These are phyloP conservation scores for Neonothopanus nambi DNA, from an alignment of 1,284 basidiomycete genomes.

Conservation along the genomic window DNA sequence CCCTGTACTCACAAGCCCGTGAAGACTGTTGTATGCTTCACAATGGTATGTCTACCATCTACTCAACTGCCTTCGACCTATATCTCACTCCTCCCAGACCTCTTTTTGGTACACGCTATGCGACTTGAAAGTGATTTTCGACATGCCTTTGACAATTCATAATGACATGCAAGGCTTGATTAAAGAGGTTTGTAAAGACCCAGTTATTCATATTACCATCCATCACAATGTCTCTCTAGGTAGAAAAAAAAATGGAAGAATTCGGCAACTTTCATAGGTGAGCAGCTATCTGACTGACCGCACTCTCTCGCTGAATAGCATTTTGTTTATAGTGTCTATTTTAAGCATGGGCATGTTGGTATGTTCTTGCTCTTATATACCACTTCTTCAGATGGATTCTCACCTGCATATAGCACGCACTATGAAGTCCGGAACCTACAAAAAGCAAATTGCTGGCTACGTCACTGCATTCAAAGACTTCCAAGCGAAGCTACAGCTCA, in stretches of 20 bases:
- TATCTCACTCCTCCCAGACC: conserved; percentile 10
- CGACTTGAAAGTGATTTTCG: conserved; percentile 21
- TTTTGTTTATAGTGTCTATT: conserved; percentile 23
- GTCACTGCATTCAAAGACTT: conserved; percentile 20
- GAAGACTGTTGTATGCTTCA: conserved; percentile 5
- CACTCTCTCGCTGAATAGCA: background rate
- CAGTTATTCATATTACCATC: background rate
- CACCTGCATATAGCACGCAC: conserved; percentile 19
- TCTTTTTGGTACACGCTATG: conserved; percentile 24
- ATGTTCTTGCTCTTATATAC: background rate
- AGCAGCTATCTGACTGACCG: conserved; percentile 1
- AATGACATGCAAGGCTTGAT: conserved; percentile 16
- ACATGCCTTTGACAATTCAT: conserved; percentile 14
- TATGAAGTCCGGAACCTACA: conserved; percentile 24
- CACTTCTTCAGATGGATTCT: background rate
- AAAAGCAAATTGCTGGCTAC: conserved; percentile 23
- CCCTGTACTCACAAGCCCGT: background rate
- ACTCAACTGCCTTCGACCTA: background rate
- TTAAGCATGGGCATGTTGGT: conserved; percentile 25
- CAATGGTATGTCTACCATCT: conserved; percentile 1
- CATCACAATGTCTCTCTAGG: conserved; percentile 7
- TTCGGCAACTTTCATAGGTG: conserved; percentile 30
- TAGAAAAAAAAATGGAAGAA: conserved; percentile 19
- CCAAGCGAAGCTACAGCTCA: conserved; percentile 20
- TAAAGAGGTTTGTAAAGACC: conserved; percentile 9